Percentiles rank a stretch among this genome's conserved stretches.
Conservation (phyloP, 140 eudicot genomes). For the Cichorium intybus region DNA sequence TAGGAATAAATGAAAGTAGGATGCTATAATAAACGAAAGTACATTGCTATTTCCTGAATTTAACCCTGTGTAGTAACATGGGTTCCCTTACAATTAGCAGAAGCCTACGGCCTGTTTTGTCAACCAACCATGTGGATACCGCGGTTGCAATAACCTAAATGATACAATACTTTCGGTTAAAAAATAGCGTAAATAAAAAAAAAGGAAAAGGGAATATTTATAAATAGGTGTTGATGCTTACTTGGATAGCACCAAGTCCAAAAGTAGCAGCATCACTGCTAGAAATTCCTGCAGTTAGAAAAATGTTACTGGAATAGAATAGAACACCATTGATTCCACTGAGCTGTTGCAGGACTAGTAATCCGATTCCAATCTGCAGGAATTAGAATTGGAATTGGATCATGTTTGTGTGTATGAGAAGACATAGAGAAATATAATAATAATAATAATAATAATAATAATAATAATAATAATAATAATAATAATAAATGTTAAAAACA, state of each 20-base stretch:
- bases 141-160: conserved; percentile 83
- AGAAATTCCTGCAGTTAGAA: conserved; percentile 79
- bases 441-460: no score
- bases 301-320: conserved; percentile 80
- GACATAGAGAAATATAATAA: background rate
- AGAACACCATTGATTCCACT: conserved; percentile 87
- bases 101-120: conserved; percentile 94
- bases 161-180: background rate
- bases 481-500: background rate
- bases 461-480: no score
- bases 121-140: conserved; percentile 87
- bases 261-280: conserved; percentile 81
- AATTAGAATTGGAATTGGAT: background rate
- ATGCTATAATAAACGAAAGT: background rate
- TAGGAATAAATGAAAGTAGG: background rate
- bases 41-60: background rate
- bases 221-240: conserved; percentile 26
- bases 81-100: conserved; percentile 63
- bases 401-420: background rate
- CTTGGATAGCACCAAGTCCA: conserved; percentile 90
- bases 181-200: background rate
- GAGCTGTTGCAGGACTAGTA: conserved; percentile 83
- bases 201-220: background rate
- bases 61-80: background rate
- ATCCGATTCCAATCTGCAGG: conserved; percentile 87